phyloP scores from a whole-genome alignment of 1,139 yeast genomes.

The Pichia sp. region DNA sequence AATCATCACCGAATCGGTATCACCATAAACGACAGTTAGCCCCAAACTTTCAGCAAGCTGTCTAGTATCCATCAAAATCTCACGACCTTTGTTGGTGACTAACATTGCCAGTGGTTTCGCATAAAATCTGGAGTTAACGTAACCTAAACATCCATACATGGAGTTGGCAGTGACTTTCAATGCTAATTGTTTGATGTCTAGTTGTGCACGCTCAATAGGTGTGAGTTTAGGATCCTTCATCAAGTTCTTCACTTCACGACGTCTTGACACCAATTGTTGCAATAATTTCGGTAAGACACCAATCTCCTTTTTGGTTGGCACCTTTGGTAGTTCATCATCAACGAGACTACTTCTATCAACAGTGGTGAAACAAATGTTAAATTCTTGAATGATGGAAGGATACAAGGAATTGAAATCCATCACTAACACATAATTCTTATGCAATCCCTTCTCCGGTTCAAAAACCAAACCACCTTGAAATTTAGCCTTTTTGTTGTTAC shows the following conservation, averaged over 20 bases:
- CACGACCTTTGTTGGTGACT: constrained; percentile 94
- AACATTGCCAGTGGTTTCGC: constrained; percentile 96
- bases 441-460: constrained; percentile 94
- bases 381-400: constrained; percentile 96
- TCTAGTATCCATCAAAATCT: constrained; percentile 87
- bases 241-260: constrained; percentile 85
- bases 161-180: constrained; percentile 96
- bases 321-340: constrained; percentile 61
- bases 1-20: constrained; percentile 98
- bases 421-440: constrained; percentile 80
- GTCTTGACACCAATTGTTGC: constrained; percentile 79
- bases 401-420: constrained; percentile 98
- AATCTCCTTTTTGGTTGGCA: constrained; percentile 55
- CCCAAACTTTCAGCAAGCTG: constrained; percentile 83
- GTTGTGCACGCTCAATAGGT: constrained; percentile 61
- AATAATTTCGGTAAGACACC: constrained; percentile 88
- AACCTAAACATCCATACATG: constrained; percentile 98
- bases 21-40: constrained; percentile 91
- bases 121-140: constrained; percentile 83
- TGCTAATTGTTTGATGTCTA: constrained; percentile 95
- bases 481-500: constrained; percentile 69
- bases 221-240: constrained; percentile 69
- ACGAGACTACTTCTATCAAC: constrained; percentile 62
- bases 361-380: constrained; percentile 94
- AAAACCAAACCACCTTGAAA: constrained; percentile 91